Evolutionary conservation across 2,329 filamentous ascomycete species (phyloP), one percentile per base, ranked within the genome.

Genomic region (Epichloe amarillans): DNA sequence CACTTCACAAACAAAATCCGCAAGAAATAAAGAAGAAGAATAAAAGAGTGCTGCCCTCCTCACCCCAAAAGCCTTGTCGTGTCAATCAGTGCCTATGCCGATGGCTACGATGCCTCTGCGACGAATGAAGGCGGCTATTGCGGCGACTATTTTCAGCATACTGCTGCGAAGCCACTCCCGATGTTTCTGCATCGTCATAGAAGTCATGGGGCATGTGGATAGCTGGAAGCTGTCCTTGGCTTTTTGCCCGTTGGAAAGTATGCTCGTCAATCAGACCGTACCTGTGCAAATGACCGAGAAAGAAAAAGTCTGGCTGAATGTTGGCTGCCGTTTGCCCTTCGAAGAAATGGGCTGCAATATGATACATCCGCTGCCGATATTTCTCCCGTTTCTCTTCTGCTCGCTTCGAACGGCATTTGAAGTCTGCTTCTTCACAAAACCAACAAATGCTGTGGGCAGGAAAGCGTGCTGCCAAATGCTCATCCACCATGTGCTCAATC

Each of bases 341-440:
- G 12, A 58, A 50, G 40, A 76, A 65, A 52, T 81, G 77, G 0
- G 52, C 50, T 0, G 62, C 66, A 47, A 80, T 74, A 55, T 82
- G 78, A 3, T 59, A 33, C 72, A 80, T 74, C 2, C 77, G 69
- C 1, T 54, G 17, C 0, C 52, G 35, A 50, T 72, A 75, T 36
- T 64, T 57, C 2, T 49, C 43, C n/a, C 46, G 43, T 10, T 47
- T 53, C 15, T 59, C 56, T 0, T 52, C 54, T 0, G 49, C 47
- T 2, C 8, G 45, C 0, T 44, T 48, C 0, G 54, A 44, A 0
- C 41, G 46, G 3, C 63, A 54, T 5, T 57, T 55, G 51, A 73
- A 75, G 0, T 35, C 14, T 5, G 52, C 49, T 0, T 58, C 44
- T 50, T 72, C 64, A 56, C 77, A 81, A 53, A 76, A 79, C 69